Evolutionary conservation across 2,329 filamentous ascomycete genomes (phyloP), one percentile per base, ranked within the genome.

Genomic region (Colletotrichum sp.): DNA sequence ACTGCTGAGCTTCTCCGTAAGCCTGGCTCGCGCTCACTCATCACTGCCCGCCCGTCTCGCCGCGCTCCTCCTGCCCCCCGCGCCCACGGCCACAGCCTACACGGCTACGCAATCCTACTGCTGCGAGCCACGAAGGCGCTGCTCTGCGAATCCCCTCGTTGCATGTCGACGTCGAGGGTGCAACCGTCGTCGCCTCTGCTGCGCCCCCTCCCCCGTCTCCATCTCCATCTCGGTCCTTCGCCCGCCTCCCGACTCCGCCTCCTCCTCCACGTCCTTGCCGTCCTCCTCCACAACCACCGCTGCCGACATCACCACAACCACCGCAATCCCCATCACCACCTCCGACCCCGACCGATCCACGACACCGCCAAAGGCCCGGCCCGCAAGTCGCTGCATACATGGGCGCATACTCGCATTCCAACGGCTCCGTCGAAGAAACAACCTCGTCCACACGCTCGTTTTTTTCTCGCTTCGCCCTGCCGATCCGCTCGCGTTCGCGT

Each of bases 401-500:
- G 85, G 85, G 87, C 80, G 80, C 80, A 79, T 81, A 80, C 83
- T 84, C 86, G 79, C 83, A 84, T 79, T 80, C 82, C 81, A 83
- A 83, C 80, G 83, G 84, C 81, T 80, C 82, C 78, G 79, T 84
- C 81, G 84, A 85, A 81, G 84, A 85, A 79, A 80, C 82, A 79
- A 83, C 85, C 74, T 81, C 86, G 62, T 84, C 83, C 73, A 34
- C 70, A 74, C 83, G 84, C 70, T 88, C 87, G 62, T 85, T 92
- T 77, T 85, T 91, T 79, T 90, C 90, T 78, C 89, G 89, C 70
- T 84, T 91, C 77, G 85, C 86, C 71, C 84, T 89, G 62, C 88
- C 89, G 65, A 85, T 90, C 74, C 87, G 89, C 61, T 87, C 87
- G 75, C 87, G 88, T 73, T 73, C 85, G 28, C 93, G 94, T 80